Evolutionary conservation across 108 stramenopile genomes (phyloP), one percentile per base, ranked within the genome.

Genomic region (Cylindrotheca fusiformis): DNA sequence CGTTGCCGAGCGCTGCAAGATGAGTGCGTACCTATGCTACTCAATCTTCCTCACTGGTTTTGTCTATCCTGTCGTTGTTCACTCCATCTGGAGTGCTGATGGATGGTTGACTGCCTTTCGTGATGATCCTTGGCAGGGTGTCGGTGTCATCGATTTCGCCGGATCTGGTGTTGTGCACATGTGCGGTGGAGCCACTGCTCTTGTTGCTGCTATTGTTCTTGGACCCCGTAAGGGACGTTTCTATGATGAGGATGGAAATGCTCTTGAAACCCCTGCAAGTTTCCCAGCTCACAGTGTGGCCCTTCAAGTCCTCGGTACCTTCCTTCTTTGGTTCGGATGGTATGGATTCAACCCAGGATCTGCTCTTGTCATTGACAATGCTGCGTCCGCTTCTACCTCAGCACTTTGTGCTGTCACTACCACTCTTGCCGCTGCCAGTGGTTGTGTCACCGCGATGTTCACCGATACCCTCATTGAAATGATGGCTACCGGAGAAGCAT

Each of bases 301-400:
- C 2, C 47, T 71, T 26, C 62, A 69, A 52, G 46, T 75, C 48
- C 79, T 80, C 60, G 79, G 74, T 32, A 72, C 74, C 12, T 72
- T 79, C 30, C 63, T 90, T 60, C 83, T 97, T 5, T 95, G 94
- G 94, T 84, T 94, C 48, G 96, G 94, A 52, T 69, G 96, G 96
- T 94, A 93, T 55, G 94, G 93, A n/a, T 97, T 97, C 88, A 97
- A 97, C 77, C 75, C 82, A 17, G 93, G 89, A 19, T 91, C 88
- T 14, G 82, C 90, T 6, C 75, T 91, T 21, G 47, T 45, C 8
- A 85, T 90, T 52, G 59, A 60, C 44, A 63, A 53, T 25, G 47
- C 30, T 2, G 65, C 46, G 14, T 48, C 53, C 5, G 85, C 70
- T 4, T 57, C 67, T 6, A 70, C 90, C 26, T 76, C 84, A 6